These are phyloP conservation scores for Massariosphaeria phaeospora DNA, from an alignment of 495 filamentous ascomycete genomes.

Conservation along the genomic window DNA sequence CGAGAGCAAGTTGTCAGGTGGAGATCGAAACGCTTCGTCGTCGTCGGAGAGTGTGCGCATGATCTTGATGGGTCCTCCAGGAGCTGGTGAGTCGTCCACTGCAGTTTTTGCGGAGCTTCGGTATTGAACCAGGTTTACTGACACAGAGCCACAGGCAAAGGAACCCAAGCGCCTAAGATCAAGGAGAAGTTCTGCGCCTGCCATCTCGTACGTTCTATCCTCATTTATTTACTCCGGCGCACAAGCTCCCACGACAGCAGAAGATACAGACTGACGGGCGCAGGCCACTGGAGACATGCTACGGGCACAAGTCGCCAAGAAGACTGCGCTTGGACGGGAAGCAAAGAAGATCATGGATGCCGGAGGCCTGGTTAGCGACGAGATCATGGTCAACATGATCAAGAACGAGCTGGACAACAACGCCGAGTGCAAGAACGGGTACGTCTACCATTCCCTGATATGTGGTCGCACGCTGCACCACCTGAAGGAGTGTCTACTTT, in stretches of 20 bases:
- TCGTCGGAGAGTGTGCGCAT: conserved; percentile 65
- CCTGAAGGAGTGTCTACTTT: too few species aligned
- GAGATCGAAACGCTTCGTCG: conserved; percentile 44
- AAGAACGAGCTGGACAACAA: conserved; percentile 93
- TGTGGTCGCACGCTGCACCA: too few species aligned
- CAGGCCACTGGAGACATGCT: conserved; percentile 99
- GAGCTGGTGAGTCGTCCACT: conserved; percentile 67
- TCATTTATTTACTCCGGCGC: too few species aligned
- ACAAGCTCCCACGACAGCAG: too few species aligned
- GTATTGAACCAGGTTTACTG: conserved; percentile 26
- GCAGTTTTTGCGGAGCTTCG: background rate
- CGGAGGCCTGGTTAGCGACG: conserved; percentile 94
- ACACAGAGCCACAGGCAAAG: conserved; percentile 67
- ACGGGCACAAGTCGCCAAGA: conserved; percentile 95
- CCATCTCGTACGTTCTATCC: conserved; percentile 71
- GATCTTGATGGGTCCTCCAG: conserved; percentile 96
- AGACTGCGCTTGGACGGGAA: conserved; percentile 88
- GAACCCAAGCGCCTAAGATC: conserved; percentile 95
- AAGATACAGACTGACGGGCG: conserved; percentile 16
- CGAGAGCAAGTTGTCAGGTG: conserved; percentile 56
- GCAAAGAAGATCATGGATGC: conserved; percentile 99
- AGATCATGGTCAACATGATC: conserved; percentile 99
- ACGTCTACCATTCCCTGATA: too few species aligned
- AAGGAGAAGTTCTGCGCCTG: conserved; percentile 96
- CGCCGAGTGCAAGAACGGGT: conserved; percentile 93